Evolutionary conservation across 1,284 basidiomycete species (phyloP).

Genomic region (Acaromyces ingoldii): DNA sequence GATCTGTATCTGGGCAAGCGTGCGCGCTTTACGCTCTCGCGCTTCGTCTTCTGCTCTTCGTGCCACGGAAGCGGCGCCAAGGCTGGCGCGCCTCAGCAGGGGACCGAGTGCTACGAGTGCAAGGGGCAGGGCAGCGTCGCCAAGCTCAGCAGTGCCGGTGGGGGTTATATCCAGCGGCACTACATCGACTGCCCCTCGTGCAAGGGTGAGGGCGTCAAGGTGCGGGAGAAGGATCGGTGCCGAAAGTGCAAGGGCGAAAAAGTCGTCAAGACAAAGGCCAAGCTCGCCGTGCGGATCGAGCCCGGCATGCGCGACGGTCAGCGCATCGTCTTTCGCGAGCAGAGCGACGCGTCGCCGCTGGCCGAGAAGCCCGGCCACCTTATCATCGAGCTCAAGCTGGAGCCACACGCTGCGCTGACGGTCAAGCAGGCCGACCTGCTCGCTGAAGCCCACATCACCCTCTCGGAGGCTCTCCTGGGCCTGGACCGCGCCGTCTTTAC

Average conservation of each 20-base stretch:
- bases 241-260: slow-evolving; percentile 90
- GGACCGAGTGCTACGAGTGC: slow-evolving; percentile 74
- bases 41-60: slow-evolving; percentile 69
- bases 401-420: slow-evolving; percentile 71
- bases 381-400: slow-evolving; percentile 71
- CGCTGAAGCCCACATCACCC: slow-evolving; percentile 58
- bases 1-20: slow-evolving; percentile 88
- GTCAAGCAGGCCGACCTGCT: slow-evolving; percentile 72
- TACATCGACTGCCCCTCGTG: slow-evolving; percentile 69
- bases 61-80: slow-evolving; percentile 86
- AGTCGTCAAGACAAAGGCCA: slow-evolving; percentile 77
- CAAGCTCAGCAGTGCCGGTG: slow-evolving; percentile 52
- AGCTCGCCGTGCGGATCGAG: slow-evolving; percentile 60
- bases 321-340: slow-evolving; percentile 77
- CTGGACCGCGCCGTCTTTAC: slow-evolving; percentile 44
- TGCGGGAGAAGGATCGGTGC: slow-evolving; percentile 89
- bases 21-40: slow-evolving; percentile 82
- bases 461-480: slow-evolving; percentile 38
- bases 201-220: slow-evolving; percentile 69
- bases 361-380: slow-evolving; percentile 55
- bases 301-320: slow-evolving; percentile 82
- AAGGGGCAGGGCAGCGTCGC: slow-evolving; percentile 74
- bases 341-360: slow-evolving; percentile 70
- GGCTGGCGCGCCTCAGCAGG: slow-evolving; percentile 70
- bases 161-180: slow-evolving; percentile 54